A percentile compares a stretch with the other conserved stretches of the same genome.
These are phyloP conservation scores for Ophiosphaerella herpotricha DNA, from an alignment of 2,329 filamentous ascomycete genomes.

Conservation along the genomic window DNA sequence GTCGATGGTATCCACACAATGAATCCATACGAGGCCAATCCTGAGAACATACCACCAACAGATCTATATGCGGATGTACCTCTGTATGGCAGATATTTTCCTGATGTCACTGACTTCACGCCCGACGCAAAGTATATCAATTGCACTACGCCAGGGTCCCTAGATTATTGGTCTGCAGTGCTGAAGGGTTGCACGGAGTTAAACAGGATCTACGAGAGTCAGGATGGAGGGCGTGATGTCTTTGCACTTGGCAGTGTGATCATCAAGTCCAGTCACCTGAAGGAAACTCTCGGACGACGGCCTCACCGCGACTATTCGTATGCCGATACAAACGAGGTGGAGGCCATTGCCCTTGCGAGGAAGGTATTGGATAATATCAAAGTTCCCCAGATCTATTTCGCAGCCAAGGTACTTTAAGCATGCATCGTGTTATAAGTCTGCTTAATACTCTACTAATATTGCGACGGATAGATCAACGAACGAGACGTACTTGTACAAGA, in stretches of 20 bases:
- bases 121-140: conserved; percentile 7
- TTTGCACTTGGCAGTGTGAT: too few species aligned
- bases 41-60: conserved; percentile 1
- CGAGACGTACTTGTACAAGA: conserved; percentile 3
- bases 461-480: background rate
- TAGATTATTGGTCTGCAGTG: conserved; percentile 13
- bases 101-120: conserved; percentile 8
- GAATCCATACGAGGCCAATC: conserved; percentile 12
- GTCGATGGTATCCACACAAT: background rate
- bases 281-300: conserved; percentile 20
- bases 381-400: conserved; percentile 29
- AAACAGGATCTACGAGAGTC: conserved; percentile 8
- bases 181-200: too few species aligned
- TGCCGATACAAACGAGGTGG: conserved; percentile 49
- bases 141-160: conserved; percentile 3
- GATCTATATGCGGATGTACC: conserved; percentile 12
- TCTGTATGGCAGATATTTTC: conserved; percentile 13
- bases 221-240: conserved; percentile 5
- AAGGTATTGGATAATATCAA: conserved; percentile 23
- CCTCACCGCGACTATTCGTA: conserved; percentile 38
- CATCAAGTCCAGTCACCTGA: conserved; percentile 15
- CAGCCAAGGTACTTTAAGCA: too few species aligned
- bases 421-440: too few species aligned
- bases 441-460: background rate
- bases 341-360: conserved; percentile 42